Conservation (phyloP, 192 early-diverging fungal genomes). For the Backusella liffmaniae region DNA sequence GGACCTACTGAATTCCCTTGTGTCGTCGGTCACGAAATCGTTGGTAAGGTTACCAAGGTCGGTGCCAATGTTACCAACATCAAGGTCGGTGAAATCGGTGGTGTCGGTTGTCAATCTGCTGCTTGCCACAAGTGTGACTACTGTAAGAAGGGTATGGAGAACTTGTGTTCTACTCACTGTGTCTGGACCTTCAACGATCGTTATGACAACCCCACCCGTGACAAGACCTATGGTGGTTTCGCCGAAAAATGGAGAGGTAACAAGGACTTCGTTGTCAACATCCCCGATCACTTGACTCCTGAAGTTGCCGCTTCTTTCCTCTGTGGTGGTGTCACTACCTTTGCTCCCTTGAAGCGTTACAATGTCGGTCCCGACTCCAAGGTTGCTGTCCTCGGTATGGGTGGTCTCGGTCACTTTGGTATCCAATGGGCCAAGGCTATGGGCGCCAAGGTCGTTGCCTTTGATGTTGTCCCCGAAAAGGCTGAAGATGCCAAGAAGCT, state of each 20-base stretch:
- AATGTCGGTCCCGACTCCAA: slow-evolving; percentile 39
- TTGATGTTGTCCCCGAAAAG: slow-evolving; percentile 55
- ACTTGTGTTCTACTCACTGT: slow-evolving; percentile 45
- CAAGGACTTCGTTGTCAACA: slow-evolving; percentile 58
- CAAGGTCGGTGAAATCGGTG: slow-evolving; percentile 46
- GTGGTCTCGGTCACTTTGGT: slow-evolving; percentile 62
- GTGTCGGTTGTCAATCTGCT: slow-evolving; percentile 64
- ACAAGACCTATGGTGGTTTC: slow-evolving; percentile 40
- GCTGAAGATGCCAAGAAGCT: slow-evolving; percentile 54
- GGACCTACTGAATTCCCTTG: slow-evolving; percentile 24
- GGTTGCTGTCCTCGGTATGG: slow-evolving; percentile 62
- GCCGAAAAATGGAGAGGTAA: slow-evolving; percentile 48
- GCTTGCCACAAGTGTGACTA: slow-evolving; percentile 53
- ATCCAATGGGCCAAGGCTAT: slow-evolving; percentile 58
- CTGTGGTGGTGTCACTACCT: slow-evolving; percentile 77
- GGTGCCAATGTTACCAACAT: slow-evolving; percentile 29
- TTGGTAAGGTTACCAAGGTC: slow-evolving; percentile 41
- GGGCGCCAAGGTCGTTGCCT: slow-evolving; percentile 47
- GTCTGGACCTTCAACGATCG: slow-evolving; percentile 51
- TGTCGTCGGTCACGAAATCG: slow-evolving; percentile 51
- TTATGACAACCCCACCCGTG: slow-evolving; percentile 32
- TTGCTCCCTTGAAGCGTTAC: slow-evolving; percentile 45
- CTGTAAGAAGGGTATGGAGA: slow-evolving; percentile 40
- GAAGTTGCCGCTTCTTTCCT: slow-evolving; percentile 67
- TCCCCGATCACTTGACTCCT: slow-evolving; percentile 44